Base-by-base conservation (phyloP, 2,329 filamentous ascomycete species). In the Stachybotrys elegans region DNA sequence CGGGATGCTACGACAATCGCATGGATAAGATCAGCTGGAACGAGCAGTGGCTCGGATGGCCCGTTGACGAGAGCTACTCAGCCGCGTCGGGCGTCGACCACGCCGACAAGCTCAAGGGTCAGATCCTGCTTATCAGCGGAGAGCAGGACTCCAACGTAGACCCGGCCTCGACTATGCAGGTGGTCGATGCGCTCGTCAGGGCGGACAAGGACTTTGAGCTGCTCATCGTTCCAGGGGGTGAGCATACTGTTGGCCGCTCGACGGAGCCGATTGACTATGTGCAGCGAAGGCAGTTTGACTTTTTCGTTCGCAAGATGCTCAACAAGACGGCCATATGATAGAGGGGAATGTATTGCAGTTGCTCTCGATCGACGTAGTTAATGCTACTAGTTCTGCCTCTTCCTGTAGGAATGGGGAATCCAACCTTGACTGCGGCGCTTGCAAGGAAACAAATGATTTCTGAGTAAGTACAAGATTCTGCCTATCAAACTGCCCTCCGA, bases 1-100 rank as follows among this genome's bases (percentile, higher is more conserved):
- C 54, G 8, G 60, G 60, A 3, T 58, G 53, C 5, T 58, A 62
- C 40, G 59, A 63, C 17, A 62, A 62, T 16, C 55, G 60, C 2
- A 55, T 63, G 53, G 58, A 57, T 31, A 55, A 56, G 43, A 16
- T 62, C 8, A 56, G 55, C 51, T 63, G 60, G 60, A 60, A 57
- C 21, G 60, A 63, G 42, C 40, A 56, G 34, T 62, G 56, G 54
- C 61, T 63, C 57, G 59, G 60, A 3, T 60, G 57, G 23, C 60
- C 60, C 2, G 53, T 62, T 1, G 60, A 61, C 13, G 46, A 54
- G 34, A 48, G 52, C 12, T 62, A 62, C 34, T 48, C 44, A 21
- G 50, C 50, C n/a, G 52, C 52, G 22, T 60, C 58, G 3, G 58
- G 60, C 31, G 48, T 55, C 6, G 56, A 50, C 4, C 52, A 63